Conservation (phyloP, 495 filamentous ascomycete genomes). For the Tuber brumale region DNA sequence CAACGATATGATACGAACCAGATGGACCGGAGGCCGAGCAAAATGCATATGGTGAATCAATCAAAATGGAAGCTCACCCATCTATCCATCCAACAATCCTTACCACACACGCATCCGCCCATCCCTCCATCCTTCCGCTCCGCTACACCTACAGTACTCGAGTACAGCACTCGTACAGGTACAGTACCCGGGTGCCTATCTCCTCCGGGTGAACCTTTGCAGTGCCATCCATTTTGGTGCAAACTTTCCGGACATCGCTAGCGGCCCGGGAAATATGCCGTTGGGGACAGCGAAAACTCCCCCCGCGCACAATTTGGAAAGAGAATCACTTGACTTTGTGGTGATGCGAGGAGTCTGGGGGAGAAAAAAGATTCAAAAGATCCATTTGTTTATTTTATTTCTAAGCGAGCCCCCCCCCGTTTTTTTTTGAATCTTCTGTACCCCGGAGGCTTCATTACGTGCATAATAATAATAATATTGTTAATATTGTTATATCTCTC, state of each 20-base stretch:
- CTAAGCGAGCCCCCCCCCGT: background rate
- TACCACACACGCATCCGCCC: background rate
- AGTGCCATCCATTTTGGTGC: background rate
- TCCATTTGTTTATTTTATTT: background rate
- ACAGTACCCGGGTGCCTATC: background rate
- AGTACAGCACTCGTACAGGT: too few species aligned
- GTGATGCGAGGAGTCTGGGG: background rate
- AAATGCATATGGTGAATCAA: background rate
- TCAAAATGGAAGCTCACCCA: background rate
- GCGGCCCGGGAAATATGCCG: background rate
- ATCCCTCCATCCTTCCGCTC: background rate
- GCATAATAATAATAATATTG: too few species aligned
- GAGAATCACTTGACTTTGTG: background rate
- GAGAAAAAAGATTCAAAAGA: background rate
- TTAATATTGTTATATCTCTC: too few species aligned
- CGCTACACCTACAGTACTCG: background rate
- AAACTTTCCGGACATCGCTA: background rate
- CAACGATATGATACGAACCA: conserved; percentile 1
- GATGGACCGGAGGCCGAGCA: background rate
- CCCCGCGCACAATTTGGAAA: background rate
- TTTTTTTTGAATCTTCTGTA: too few species aligned
- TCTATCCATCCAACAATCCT: background rate
- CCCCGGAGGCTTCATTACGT: background rate
- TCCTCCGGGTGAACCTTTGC: background rate
- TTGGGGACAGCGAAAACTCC: background rate